phyloP scores from a whole-genome alignment of 2,329 filamentous ascomycete species.

The Volutella citrinella region DNA sequence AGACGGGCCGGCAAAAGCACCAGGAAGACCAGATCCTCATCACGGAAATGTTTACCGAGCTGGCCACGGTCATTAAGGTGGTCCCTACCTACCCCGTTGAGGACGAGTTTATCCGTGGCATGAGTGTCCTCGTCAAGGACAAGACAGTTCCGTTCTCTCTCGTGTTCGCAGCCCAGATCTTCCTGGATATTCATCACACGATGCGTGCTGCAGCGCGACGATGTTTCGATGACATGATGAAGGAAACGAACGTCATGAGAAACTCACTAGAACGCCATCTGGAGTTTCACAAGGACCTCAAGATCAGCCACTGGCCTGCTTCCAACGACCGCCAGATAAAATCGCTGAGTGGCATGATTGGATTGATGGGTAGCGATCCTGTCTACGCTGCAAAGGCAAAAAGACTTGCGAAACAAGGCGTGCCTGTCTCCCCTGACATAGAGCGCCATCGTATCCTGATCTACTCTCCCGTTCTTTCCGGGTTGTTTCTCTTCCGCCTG shows the following conservation, averaged over 20 bases:
- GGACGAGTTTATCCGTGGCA: conserved; percentile 36
- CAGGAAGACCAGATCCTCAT: conserved; percentile 34
- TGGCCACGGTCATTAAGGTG: conserved; percentile 19
- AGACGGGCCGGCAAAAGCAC: conserved; percentile 29
- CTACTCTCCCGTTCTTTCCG: conserved; percentile 36
- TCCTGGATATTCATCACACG: conserved; percentile 38
- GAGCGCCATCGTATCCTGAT: conserved; percentile 28
- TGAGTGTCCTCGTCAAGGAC: conserved; percentile 30
- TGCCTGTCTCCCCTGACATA: background rate
- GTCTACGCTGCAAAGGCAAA: conserved; percentile 3
- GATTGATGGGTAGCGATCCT: no score
- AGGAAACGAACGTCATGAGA: conserved; percentile 12
- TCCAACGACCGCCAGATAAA: conserved; percentile 28
- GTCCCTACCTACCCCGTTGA: conserved; percentile 25
- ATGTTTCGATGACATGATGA: conserved; percentile 14
- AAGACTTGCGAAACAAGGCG: background rate
- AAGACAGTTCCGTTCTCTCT: conserved; percentile 31
- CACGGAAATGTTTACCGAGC: conserved; percentile 31
- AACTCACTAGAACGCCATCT: conserved; percentile 23
- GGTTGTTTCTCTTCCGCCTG: conserved; percentile 35
- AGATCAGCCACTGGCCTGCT: conserved; percentile 27
- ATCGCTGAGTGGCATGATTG: no score
- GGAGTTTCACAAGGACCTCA: conserved; percentile 28
- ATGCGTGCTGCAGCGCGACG: conserved; percentile 18
- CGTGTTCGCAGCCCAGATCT: conserved; percentile 39